A percentile compares a stretch with the other conserved stretches of the same genome.
phyloP scores from a whole-genome alignment of 768 basidiomycete genomes.

The Flagelloscypha sp. region DNA sequence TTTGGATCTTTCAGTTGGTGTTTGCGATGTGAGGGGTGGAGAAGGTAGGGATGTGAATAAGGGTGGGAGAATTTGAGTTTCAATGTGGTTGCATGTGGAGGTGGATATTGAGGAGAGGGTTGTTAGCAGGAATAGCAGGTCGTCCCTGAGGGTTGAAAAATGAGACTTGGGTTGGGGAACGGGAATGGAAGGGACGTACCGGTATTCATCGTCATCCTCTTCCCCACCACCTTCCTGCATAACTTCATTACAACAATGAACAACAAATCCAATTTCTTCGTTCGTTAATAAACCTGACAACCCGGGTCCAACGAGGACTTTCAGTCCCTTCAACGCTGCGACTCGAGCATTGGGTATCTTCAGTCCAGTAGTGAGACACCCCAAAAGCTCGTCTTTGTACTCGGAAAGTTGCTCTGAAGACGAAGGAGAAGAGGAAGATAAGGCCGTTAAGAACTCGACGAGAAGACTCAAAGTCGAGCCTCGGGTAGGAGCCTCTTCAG shows the following conservation, averaged over 20 bases:
- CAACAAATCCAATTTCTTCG: conserved; percentile 72
- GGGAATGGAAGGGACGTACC: conserved; percentile 3
- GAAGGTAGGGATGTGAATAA: conserved; percentile 75
- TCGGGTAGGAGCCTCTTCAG: conserved; percentile 60
- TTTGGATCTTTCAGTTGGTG: conserved; percentile 54
- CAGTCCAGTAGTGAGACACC: conserved; percentile 51
- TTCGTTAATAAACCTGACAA: conserved; percentile 55
- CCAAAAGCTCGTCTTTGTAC: conserved; percentile 73
- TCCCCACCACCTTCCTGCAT: conserved; percentile 44
- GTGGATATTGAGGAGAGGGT: conserved; percentile 49
- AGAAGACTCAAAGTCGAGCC: conserved; percentile 60
- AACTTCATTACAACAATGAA: conserved; percentile 67
- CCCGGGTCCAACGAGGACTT: conserved; percentile 56
- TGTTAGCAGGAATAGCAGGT: conserved; percentile 53
- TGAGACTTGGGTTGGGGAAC: conserved; percentile 1
- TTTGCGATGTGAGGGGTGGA: no score
- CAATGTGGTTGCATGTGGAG: conserved; percentile 62
- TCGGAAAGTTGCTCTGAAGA: conserved; percentile 46
- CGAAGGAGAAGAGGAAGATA: conserved; percentile 34
- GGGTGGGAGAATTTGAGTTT: conserved; percentile 69
- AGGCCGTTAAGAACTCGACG: conserved; percentile 52
- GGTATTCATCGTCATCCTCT: conserved; percentile 48
- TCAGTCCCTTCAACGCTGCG: conserved; percentile 58
- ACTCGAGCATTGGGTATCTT: conserved; percentile 41
- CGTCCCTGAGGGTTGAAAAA: conserved; percentile 33